phyloP scores from a whole-genome alignment of 225 moss, liverwort and hornwort genomes.

The Climacium dendroides region DNA sequence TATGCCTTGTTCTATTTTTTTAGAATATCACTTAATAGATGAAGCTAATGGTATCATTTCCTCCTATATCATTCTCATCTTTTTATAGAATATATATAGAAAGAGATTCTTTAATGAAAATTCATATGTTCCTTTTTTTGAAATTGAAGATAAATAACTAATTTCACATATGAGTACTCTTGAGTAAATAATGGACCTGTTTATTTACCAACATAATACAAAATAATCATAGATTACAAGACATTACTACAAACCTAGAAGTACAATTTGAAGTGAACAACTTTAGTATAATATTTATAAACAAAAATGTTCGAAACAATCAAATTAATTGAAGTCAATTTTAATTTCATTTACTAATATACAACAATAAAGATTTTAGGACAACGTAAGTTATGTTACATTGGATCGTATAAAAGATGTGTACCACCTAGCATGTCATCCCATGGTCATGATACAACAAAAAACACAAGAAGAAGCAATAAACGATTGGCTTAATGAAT shows the following conservation, averaged over 20 bases:
- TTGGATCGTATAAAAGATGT: conserved; percentile 33
- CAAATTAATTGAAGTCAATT: background rate
- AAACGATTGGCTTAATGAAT: conserved; percentile 49
- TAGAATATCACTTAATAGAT: background rate
- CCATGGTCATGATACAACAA: conserved; percentile 76
- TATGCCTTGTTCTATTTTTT: no score
- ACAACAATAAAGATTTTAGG: background rate
- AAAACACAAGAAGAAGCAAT: conserved; percentile 48
- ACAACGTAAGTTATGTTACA: conserved; percentile 34
- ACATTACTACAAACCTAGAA: background rate
- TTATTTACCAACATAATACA: no score
- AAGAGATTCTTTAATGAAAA: background rate
- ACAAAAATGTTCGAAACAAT: accelerated
- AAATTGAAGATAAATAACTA: background rate
- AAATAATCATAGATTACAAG: background rate
- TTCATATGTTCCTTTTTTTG: accelerated
- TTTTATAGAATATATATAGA: no score
- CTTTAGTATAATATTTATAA: no score
- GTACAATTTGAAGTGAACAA: no score
- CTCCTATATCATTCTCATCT: no score
- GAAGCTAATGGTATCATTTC: background rate
- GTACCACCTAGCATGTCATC: conserved; percentile 44
- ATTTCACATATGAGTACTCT: no score
- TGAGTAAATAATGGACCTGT: background rate
- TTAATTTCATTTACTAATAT: background rate